Percentiles rank a stretch among this genome's conserved stretches.
Conservation (phyloP, 139 green algal species). For the Auxenochlorella pyrenoidosa region DNA sequence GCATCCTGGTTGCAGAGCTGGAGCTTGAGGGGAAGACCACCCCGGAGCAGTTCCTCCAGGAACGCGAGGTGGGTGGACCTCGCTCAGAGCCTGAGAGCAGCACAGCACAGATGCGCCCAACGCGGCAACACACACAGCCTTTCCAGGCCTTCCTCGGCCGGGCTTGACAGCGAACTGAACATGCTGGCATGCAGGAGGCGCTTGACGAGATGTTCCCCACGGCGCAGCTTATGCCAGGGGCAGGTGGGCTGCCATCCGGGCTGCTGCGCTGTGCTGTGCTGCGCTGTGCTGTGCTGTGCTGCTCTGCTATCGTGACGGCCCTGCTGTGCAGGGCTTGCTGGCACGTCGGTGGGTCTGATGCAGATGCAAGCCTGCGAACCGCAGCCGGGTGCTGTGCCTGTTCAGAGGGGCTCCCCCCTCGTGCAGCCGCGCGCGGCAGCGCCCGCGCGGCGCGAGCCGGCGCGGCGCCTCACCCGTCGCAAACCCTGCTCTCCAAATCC, state of each 20-base stretch:
- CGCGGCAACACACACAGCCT: no score
- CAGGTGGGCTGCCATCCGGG: conserved; percentile 3
- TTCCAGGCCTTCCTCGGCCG: no score
- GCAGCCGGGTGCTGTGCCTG: background rate
- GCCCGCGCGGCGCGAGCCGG: no score
- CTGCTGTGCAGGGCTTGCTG: background rate
- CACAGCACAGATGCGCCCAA: no score
- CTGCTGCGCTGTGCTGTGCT: background rate
- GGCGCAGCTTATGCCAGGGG: conserved; percentile 78
- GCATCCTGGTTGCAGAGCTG: conserved; percentile 65
- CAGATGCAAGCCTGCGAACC: background rate
- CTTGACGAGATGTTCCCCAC: conserved; percentile 79
- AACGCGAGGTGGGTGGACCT: conserved; percentile 74
- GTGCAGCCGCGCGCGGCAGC: no score
- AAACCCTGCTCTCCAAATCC: no score
- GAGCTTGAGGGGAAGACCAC: conserved; percentile 63
- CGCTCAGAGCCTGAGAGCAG: no score
- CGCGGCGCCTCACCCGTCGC: no score
- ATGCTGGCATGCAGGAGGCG: conserved; percentile 47
- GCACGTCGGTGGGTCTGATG: no score
- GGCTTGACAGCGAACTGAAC: no score
- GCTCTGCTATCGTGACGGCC: no score
- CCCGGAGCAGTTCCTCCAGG: conserved; percentile 62
- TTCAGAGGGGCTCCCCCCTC: no score
- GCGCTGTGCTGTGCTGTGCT: background rate